phyloP scores from a whole-genome alignment of 768 basidiomycete genomes.

The Agrocybe praecox region DNA sequence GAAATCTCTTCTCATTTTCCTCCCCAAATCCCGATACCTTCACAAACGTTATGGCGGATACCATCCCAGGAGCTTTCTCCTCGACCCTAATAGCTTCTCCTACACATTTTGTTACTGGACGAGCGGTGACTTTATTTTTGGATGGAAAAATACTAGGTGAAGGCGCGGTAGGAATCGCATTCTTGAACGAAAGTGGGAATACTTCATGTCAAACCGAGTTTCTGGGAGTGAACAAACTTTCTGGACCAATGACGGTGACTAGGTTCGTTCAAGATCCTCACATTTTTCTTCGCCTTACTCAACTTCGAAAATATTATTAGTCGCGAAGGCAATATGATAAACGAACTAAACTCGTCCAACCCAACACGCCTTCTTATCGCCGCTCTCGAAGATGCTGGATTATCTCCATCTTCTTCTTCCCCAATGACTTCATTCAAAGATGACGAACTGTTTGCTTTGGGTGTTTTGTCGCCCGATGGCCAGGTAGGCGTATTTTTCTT shows the following conservation, averaged over 20 bases:
- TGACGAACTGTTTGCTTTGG: conserved; percentile 59
- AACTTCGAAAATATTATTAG: conserved; percentile 30
- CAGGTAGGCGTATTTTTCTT: conserved; percentile 17
- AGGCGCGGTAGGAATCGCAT: conserved; percentile 73
- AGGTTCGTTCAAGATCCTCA: conserved; percentile 34
- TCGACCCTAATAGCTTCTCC: conserved; percentile 71
- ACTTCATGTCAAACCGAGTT: conserved; percentile 29
- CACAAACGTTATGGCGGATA: conserved; percentile 35
- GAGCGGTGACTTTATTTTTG: conserved; percentile 69
- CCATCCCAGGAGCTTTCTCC: conserved; percentile 41
- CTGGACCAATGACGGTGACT: conserved; percentile 53
- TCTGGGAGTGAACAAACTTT: conserved; percentile 45
- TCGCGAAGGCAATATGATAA: conserved; percentile 74
- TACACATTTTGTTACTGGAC: conserved; percentile 80
- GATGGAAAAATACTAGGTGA: conserved; percentile 55
- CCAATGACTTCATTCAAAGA: conserved; percentile 43
- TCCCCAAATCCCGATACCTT: conserved; percentile 20
- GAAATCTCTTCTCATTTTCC: conserved; percentile 30
- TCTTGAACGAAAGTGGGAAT: conserved; percentile 22
- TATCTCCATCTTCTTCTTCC: conserved; percentile 10
- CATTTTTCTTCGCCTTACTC: background rate
- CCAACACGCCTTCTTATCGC: conserved; percentile 62
- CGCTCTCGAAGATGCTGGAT: conserved; percentile 44
- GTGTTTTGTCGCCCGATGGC: conserved; percentile 33
- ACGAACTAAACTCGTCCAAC: conserved; percentile 55